Evolutionary conservation across 2,329 filamentous ascomycete genomes (phyloP).

Genomic region (Cryphonectria japonica): DNA sequence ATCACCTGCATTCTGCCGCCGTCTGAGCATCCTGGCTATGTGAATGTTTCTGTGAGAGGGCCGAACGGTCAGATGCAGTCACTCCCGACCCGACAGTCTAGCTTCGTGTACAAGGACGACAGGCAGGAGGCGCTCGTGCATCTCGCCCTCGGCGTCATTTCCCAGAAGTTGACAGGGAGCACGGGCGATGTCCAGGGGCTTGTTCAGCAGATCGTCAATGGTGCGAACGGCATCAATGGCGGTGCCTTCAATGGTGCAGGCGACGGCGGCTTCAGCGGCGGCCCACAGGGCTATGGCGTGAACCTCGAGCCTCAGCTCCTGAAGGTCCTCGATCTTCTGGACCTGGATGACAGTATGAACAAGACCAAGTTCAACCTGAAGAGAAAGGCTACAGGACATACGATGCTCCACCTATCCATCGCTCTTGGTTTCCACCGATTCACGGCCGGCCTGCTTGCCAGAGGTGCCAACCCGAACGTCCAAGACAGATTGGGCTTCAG

Average conservation of each 20-base stretch:
- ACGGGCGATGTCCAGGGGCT: conserved; percentile 63
- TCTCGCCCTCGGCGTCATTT: conserved; percentile 67
- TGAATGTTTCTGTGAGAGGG: conserved; percentile 72
- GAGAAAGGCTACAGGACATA: conserved; percentile 68
- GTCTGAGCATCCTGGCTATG: conserved; percentile 66
- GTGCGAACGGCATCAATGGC: conserved; percentile 54
- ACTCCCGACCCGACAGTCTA: conserved; percentile 44
- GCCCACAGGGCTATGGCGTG: conserved; percentile 29
- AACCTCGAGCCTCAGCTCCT: conserved; percentile 71
- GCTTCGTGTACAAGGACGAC: conserved; percentile 77
- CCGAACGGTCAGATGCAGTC: conserved; percentile 43
- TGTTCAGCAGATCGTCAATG: conserved; percentile 60
- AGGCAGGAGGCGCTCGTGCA: conserved; percentile 71
- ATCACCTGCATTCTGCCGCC: conserved; percentile 79
- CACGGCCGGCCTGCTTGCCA: conserved; percentile 74
- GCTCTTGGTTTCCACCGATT: conserved; percentile 76
- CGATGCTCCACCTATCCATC: conserved; percentile 79
- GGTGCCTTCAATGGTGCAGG: conserved; percentile 36
- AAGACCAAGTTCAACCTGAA: conserved; percentile 69
- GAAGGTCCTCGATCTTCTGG: conserved; percentile 76
- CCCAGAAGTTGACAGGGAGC: conserved; percentile 66
- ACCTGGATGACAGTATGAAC: conserved; percentile 74
- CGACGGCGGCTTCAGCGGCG: conserved; percentile 41
- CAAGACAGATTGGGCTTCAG: conserved; percentile 81
- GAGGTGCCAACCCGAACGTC: conserved; percentile 76